phyloP scores from a whole-genome alignment of 2,329 filamentous ascomycete genomes.

The Nemania sp. region DNA sequence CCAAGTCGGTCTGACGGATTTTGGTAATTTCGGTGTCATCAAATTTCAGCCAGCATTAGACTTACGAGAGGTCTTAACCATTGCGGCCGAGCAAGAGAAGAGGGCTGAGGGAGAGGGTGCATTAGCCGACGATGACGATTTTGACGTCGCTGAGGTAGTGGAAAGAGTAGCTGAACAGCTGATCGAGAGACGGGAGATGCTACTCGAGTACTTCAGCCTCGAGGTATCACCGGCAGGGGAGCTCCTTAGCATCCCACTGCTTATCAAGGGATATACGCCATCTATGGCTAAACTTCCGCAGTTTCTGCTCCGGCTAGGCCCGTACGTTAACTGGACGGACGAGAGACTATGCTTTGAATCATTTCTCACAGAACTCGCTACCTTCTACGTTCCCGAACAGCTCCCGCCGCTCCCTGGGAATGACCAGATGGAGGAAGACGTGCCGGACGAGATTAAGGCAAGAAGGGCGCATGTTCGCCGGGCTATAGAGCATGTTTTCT shows the following conservation, averaged over 20 bases:
- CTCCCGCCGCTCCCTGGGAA: constrained; percentile 65
- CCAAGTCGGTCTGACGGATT: constrained; percentile 92
- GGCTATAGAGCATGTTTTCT: constrained; percentile 86
- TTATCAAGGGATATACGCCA: constrained; percentile 90
- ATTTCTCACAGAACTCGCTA: constrained; percentile 87
- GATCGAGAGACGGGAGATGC: constrained; percentile 83
- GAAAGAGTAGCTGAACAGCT: constrained; percentile 75
- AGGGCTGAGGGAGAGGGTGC: constrained; percentile 51
- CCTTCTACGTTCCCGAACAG: constrained; percentile 90
- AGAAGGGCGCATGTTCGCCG: constrained; percentile 77
- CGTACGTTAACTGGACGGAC: constrained; percentile 85
- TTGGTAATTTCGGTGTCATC: constrained; percentile 92
- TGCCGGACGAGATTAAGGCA: constrained; percentile 64
- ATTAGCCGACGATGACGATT: constrained; percentile 61
- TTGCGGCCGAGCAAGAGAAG: constrained; percentile 80
- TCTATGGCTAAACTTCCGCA: constrained; percentile 86
- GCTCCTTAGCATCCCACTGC: constrained; percentile 81
- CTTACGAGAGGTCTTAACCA: constrained; percentile 75
- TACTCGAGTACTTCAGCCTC: constrained; percentile 91
- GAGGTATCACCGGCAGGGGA: constrained; percentile 83
- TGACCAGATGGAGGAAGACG: constrained; percentile 54
- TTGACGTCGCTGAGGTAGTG: constrained; percentile 75
- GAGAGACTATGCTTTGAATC: constrained; percentile 88
- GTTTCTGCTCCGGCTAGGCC: constrained; percentile 89
- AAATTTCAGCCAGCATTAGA: constrained; percentile 81